Evolutionary conservation across 352 stramenopile genomes (phyloP).

Genomic region (Globisporangium emineosum): DNA sequence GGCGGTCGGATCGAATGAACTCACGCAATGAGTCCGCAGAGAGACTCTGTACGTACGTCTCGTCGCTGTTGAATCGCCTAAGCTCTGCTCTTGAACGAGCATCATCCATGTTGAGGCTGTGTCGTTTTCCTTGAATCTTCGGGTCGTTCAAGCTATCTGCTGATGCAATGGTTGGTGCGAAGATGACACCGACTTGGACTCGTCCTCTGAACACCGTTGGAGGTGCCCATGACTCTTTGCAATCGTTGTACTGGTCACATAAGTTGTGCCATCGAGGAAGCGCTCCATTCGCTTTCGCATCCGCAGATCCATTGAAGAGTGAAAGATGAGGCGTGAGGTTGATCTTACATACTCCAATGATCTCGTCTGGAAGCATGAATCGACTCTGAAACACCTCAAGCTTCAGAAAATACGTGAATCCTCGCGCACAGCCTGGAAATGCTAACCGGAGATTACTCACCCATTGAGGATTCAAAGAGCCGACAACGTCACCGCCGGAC

Average conservation of each 20-base stretch:
- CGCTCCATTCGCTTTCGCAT: conserved; percentile 78
- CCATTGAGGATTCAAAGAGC: conserved; percentile 56
- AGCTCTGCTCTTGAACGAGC: conserved; percentile 18
- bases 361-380: conserved; percentile 76
- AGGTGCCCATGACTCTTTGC: conserved; percentile 79
- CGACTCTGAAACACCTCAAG: conserved; percentile 82
- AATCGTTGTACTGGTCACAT: conserved; percentile 87
- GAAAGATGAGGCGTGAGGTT: conserved; percentile 84
- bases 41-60: conserved; percentile 50
- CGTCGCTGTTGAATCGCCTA: conserved; percentile 29
- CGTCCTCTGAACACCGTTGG: conserved; percentile 78
- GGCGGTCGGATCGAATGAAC: conserved; percentile 45
- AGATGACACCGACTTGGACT: conserved; percentile 79
- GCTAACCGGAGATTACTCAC: conserved; percentile 69
- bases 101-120: conserved; percentile 18
- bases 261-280: conserved; percentile 81
- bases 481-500: conserved; percentile 8
- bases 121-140: conserved; percentile 39
- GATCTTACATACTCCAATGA: conserved; percentile 82
- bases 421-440: conserved; percentile 71
- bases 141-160: conserved; percentile 41
- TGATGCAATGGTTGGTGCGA: conserved; percentile 60
- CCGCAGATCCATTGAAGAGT: conserved; percentile 71
- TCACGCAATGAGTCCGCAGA: conserved; percentile 61
- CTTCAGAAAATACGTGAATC: conserved; percentile 76